Percentiles rank a stretch among this genome's conserved stretches.
These are phyloP conservation scores for Solanum bulbocastanum DNA, from an alignment of 257 asterid genomes.

Conservation along the genomic window DNA sequence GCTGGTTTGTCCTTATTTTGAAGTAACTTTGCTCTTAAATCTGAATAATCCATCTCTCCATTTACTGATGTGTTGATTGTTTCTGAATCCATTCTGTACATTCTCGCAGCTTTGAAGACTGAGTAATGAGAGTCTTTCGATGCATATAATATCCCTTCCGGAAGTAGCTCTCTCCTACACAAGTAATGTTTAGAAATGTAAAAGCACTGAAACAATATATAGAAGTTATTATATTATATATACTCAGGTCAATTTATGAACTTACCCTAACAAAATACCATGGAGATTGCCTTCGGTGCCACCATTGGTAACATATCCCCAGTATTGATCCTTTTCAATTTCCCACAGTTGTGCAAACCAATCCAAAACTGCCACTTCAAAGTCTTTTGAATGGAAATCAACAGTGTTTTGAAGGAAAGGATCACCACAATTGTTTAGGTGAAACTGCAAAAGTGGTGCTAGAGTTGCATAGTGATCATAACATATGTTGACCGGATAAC, in stretches of 20 bases:
- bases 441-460: neutral
- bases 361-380: slow-evolving; percentile 2
- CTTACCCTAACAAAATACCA: slow-evolving; percentile 14
- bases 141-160: slow-evolving; percentile 1
- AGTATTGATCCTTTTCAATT: slow-evolving; percentile 2
- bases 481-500: neutral
- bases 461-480: neutral
- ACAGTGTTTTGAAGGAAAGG: neutral
- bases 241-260: accelerated
- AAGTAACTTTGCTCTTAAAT: neutral
- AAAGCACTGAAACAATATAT: neutral
- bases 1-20: slow-evolving; percentile 7
- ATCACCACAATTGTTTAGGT: slow-evolving; percentile 2
- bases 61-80: neutral
- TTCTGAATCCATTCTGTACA: slow-evolving; percentile 4
- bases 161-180: slow-evolving; percentile 7
- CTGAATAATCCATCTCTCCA: slow-evolving; percentile 4
- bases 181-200: too few species aligned
- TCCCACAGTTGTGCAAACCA: slow-evolving; percentile 11
- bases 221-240: too few species aligned
- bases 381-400: slow-evolving; percentile 8
- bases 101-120: slow-evolving; percentile 1
- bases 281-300: slow-evolving; percentile 20
- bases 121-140: slow-evolving; percentile 5
- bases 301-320: slow-evolving; percentile 16